These are phyloP conservation scores for Trypanosomatidae sp. DNA, from an alignment of 208 protist genomes.

Conservation along the genomic window DNA sequence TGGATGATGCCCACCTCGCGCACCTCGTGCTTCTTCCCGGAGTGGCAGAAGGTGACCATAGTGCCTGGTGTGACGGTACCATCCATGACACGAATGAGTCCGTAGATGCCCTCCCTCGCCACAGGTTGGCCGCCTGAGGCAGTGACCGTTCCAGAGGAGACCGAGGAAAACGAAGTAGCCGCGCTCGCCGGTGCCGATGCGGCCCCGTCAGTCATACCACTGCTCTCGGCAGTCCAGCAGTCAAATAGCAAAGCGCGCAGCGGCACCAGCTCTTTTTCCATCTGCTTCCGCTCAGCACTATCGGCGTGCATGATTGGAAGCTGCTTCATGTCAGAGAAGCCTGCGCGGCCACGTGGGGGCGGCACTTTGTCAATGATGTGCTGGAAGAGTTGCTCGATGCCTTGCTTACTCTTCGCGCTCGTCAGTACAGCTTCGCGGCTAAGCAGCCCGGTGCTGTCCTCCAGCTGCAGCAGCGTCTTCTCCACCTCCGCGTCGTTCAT, in stretches of 20 bases:
- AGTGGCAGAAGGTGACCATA: constrained; percentile 62
- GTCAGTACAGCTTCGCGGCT: constrained; percentile 86
- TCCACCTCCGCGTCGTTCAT: constrained; percentile 72
- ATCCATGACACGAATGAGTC: constrained; percentile 88
- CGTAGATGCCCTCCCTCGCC: constrained; percentile 56
- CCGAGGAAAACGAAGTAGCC: neutral
- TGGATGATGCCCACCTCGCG: constrained; percentile 94
- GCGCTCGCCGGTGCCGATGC: neutral
- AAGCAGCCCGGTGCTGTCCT: constrained; percentile 87
- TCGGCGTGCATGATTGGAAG: constrained; percentile 64
- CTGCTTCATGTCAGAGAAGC: constrained; percentile 82
- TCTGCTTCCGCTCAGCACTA: constrained; percentile 44
- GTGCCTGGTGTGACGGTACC: constrained; percentile 88
- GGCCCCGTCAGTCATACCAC: constrained; percentile 70
- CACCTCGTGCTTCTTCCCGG: constrained; percentile 76
- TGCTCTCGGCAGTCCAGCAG: constrained; percentile 92
- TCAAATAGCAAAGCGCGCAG: constrained; percentile 96
- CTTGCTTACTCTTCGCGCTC: constrained; percentile 91
- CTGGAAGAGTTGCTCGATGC: constrained; percentile 86
- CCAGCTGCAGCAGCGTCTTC: constrained; percentile 73
- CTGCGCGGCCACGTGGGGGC: constrained; percentile 47
- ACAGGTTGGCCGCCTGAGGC: constrained; percentile 21
- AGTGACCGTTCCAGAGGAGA: constrained; percentile 2
- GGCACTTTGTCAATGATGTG: constrained; percentile 93
- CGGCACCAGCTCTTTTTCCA: constrained; percentile 64